Evolutionary conservation across 768 basidiomycete genomes (phyloP).

Genomic region (Pleurotus citrinopileatus): DNA sequence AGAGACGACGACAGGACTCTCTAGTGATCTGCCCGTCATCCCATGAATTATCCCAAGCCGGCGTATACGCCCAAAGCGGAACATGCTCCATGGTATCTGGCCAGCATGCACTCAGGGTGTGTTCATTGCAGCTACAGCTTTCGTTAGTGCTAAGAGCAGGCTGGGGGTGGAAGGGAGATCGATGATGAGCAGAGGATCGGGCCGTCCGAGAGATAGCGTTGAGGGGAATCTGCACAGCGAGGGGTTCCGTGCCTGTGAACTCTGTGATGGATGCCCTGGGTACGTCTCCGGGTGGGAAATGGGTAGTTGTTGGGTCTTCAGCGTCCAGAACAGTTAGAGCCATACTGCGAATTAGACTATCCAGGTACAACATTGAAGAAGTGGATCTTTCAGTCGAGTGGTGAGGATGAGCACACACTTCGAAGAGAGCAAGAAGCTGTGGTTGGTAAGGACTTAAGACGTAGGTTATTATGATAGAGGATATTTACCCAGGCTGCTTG

Average conservation of each 20-base stretch:
- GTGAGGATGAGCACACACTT: conserved; percentile 65
- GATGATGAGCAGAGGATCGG: not conserved
- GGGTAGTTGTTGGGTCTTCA: conserved; percentile 47
- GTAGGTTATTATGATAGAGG: conserved; percentile 2
- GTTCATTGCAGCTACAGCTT: conserved; percentile 42
- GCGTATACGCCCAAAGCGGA: conserved; percentile 62
- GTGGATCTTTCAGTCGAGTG: conserved; percentile 51
- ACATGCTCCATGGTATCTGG: conserved; percentile 47
- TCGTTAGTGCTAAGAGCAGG: conserved; percentile 15
- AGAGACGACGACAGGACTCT: conserved; percentile 69
- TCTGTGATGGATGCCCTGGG: conserved; percentile 34
- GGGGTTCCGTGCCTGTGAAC: conserved; percentile 17
- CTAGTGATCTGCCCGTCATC: conserved; percentile 62
- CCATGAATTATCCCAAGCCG: conserved; percentile 60
- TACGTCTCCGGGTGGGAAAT: conserved; percentile 48
- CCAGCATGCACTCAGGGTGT: conserved; percentile 54
- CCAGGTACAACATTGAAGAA: conserved; percentile 60
- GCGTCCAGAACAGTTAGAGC: conserved; percentile 58
- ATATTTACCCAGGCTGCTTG: conserved; percentile 71
- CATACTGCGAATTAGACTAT: conserved; percentile 63
- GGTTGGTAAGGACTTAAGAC: not conserved
- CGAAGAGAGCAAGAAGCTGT: conserved; percentile 70
- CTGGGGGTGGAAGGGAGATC: conserved; percentile 13
- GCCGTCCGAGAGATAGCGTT: not conserved
- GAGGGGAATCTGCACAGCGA: not conserved